Conservation (phyloP, 768 basidiomycete genomes). For the Dictyophora rubrovolvata region DNA sequence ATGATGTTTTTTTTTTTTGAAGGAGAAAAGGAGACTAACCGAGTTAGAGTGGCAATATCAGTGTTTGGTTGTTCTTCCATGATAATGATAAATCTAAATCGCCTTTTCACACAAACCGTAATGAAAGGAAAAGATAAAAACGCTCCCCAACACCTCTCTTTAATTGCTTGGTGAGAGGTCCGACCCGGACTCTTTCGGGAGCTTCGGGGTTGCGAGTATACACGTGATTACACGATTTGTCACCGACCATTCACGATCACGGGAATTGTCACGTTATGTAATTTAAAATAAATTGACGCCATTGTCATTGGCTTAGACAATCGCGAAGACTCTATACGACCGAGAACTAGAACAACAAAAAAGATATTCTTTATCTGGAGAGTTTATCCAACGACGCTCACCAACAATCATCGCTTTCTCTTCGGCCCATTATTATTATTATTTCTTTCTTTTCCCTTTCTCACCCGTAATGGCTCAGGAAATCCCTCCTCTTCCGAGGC, state of each 20-base stretch:
- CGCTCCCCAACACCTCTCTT: background rate
- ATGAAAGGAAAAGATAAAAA: too few relatives aligned
- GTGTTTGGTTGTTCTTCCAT: constrained; percentile 61
- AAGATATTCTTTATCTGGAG: background rate
- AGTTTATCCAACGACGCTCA: background rate
- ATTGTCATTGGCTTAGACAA: background rate
- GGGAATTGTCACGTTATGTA: background rate
- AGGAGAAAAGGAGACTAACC: constrained; percentile 36
- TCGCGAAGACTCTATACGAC: background rate
- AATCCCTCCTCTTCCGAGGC: constrained; percentile 48
- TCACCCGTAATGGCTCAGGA: constrained; percentile 58
- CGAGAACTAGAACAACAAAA: background rate
- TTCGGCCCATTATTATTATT: constrained; percentile 35
- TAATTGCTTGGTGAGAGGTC: background rate
- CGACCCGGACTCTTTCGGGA: background rate
- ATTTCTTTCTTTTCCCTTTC: constrained; percentile 49
- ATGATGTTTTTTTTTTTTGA: too few relatives aligned
- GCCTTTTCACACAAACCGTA: too few relatives aligned
- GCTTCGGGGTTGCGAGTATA: background rate
- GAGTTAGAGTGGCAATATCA: constrained; percentile 87
- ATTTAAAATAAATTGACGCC: too few relatives aligned
- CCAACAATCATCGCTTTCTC: constrained; percentile 47
- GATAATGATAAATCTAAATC: background rate
- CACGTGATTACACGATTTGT: background rate
- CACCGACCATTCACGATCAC: background rate